Conservation (phyloP, 805 yeast species). For the Cyberlindnera mrakii region DNA sequence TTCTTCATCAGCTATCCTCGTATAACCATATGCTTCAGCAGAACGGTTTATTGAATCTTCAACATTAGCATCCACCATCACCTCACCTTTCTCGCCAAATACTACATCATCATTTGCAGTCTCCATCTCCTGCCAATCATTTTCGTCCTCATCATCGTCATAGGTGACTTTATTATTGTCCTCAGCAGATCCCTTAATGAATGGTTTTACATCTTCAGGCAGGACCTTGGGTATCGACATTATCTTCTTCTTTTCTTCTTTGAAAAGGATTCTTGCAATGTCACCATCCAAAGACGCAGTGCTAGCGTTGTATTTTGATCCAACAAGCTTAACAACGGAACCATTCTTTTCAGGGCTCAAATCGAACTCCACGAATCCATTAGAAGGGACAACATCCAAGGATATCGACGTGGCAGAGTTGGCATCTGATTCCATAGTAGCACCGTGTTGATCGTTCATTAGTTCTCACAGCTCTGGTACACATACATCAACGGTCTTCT, state of each 20-base stretch:
- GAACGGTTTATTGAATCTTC: not conserved
- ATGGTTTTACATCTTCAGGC: not conserved
- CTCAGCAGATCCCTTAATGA: not conserved
- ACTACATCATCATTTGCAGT: conserved; percentile 71
- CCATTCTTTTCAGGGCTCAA: conserved; percentile 14
- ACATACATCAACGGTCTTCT: too few species aligned
- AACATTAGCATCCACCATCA: conserved; percentile 27
- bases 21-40: conserved; percentile 50
- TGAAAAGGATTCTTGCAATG: conserved; percentile 3
- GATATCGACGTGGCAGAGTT: too few species aligned
- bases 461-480: too few species aligned
- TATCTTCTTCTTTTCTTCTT: not conserved
- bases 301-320: conserved; percentile 7
- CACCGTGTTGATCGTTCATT: too few species aligned
- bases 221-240: not conserved
- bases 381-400: too few species aligned
- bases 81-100: conserved; percentile 74
- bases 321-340: not conserved
- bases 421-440: too few species aligned
- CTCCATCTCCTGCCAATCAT: conserved; percentile 82
- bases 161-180: not conserved
- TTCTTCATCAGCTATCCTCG: conserved; percentile 81
- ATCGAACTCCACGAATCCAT: conserved; percentile 29
- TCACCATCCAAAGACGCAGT: conserved; percentile 1
- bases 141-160: conserved; percentile 28